These are phyloP conservation scores for Backusella luteola DNA, from an alignment of 192 early-diverging fungal species.

Conservation along the genomic window DNA sequence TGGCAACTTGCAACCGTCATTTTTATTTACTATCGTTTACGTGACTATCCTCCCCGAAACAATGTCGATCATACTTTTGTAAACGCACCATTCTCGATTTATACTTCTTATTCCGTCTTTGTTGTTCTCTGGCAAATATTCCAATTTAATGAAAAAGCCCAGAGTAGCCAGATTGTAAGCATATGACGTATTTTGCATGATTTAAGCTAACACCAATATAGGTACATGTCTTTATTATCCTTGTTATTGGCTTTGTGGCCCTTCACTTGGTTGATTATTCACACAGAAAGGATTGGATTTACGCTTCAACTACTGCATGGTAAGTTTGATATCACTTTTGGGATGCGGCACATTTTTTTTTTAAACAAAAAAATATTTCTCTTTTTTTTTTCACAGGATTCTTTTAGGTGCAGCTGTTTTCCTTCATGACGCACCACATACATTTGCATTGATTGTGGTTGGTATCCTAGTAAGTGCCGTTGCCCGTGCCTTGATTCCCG, in stretches of 20 bases:
- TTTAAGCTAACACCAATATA: not conserved
- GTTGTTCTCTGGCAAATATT: conserved; percentile 23
- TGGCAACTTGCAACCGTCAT: conserved; percentile 32
- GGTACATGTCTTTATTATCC: conserved; percentile 13
- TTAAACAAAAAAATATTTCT: not conserved
- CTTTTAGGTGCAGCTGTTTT: conserved; percentile 19
- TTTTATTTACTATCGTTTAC: conserved; percentile 35
- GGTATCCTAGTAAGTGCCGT: conserved; percentile 37
- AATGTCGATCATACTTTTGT: conserved; percentile 34
- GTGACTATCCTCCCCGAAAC: conserved; percentile 39
- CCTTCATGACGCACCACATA: conserved; percentile 20
- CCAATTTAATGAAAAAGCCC: conserved; percentile 18
- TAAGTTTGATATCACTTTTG: not conserved
- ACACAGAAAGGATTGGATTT: conserved; percentile 38
- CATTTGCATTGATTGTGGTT: conserved; percentile 24
- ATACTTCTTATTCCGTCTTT: conserved; percentile 29
- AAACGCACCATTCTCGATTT: conserved; percentile 45
- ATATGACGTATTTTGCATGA: conserved; percentile 1
- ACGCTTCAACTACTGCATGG: conserved; percentile 39
- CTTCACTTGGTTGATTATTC: conserved; percentile 36
- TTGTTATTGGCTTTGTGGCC: conserved; percentile 21
- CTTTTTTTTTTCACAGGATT: conserved; percentile 17
- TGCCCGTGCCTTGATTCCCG: conserved; percentile 25
- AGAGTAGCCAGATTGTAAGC: conserved; percentile 4
- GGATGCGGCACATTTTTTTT: not conserved